Base-by-base conservation (phyloP, 345 rosid species). In the Cardamine chenopodiifolia region DNA sequence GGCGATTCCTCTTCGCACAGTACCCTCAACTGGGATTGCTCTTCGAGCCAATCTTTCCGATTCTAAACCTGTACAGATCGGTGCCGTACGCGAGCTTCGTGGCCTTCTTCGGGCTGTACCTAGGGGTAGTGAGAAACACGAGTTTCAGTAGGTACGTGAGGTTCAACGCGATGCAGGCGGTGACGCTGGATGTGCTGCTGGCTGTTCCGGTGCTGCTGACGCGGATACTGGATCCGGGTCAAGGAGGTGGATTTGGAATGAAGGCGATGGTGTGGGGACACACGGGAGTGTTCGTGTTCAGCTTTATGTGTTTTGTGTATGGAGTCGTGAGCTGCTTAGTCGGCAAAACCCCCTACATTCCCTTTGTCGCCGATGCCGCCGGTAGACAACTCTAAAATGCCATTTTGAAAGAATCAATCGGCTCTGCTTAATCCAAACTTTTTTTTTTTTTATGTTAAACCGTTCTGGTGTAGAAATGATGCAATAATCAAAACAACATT, bases 161-260 rank as follows among this genome's bases (percentile, higher is more conserved):
- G 77, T 94, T 89, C 81, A 91, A 90, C 66, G 80, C 97, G 5
- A 94, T 94, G 98, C 98, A 94, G 74, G 97, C 97, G 10, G 87
- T 94, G 50, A 85, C 95, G 25, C 71, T 94, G 26, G 98, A 94
- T 76, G 97, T 91, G 45, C 83, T 94, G n/a, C 62, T 94, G 48
- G 91, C 88, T 42, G 81, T 91, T 55, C 96, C 96, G 17, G 45
- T 87, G 69, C 79, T 91, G 18, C 37, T 91, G 52, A 83, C 91
- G 11, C 66, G 92, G 47, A 88, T 88, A 26, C 65, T 94, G 48
- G 89, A 68, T 66, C 97, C 92, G 26, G 92, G 96, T 26, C 85
- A 86, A 49, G 80, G 80, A 66, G 70, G 78, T 8, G 98, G 91
- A 0, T 42, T 87, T 62, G 92, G 88, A 25, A 72, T 82, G 80